These are phyloP conservation scores for Rosa chinensis DNA, from an alignment of 306 rosid species.

Conservation along the genomic window DNA sequence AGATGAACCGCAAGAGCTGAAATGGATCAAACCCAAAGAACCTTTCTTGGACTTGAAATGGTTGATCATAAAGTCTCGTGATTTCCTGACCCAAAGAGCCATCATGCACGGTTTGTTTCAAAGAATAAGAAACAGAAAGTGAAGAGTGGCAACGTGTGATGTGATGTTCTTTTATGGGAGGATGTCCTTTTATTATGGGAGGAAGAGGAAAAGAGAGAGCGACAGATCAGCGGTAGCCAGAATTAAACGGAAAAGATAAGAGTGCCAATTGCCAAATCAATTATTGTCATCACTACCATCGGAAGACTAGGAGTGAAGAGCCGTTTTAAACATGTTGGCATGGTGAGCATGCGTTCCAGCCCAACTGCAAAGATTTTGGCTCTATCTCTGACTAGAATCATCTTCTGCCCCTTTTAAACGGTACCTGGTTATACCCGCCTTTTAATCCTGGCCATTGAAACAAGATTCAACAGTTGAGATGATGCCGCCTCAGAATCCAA, in stretches of 20 bases:
- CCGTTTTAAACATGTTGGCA: neutral
- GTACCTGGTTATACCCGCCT: neutral
- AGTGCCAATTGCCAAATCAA: slow-evolving; percentile 20
- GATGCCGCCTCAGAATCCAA: neutral
- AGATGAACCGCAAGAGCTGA: slow-evolving; percentile 11
- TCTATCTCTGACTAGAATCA: no score
- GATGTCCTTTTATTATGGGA: neutral
- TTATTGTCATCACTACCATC: neutral
- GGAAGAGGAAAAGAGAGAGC: neutral
- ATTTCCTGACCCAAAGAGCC: slow-evolving; percentile 47
- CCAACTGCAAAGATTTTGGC: neutral
- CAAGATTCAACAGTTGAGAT: neutral
- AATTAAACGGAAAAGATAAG: slow-evolving; percentile 2
- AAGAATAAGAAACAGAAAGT: neutral
- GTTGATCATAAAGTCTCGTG: slow-evolving; percentile 29
- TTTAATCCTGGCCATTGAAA: neutral
- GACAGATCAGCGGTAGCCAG: neutral
- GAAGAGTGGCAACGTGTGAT: no score
- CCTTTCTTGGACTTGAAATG: slow-evolving; percentile 34
- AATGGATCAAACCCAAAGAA: slow-evolving; percentile 20
- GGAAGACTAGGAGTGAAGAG: neutral
- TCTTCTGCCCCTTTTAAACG: neutral
- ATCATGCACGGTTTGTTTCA: slow-evolving; percentile 14
- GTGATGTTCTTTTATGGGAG: neutral
- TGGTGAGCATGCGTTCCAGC: neutral